Conservation (phyloP, 192 early-diverging fungal genomes). For the Coemansia sp. region DNA sequence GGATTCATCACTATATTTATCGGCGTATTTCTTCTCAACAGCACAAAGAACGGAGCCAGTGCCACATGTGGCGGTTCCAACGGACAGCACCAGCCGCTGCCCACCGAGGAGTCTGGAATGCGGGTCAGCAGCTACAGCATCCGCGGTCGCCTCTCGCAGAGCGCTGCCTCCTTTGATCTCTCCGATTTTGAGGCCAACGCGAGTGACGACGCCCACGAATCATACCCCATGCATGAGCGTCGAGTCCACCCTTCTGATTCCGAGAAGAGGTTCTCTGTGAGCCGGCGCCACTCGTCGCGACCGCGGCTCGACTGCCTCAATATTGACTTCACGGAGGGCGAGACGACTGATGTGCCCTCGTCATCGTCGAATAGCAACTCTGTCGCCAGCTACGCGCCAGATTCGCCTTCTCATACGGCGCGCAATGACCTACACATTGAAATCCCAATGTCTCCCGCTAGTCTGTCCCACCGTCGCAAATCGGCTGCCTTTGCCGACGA, state of each 20-base stretch:
- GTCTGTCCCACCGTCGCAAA: slow-evolving; percentile 28
- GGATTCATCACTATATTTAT: slow-evolving; percentile 93
- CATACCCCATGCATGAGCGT: slow-evolving; percentile 52
- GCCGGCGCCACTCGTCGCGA: slow-evolving; percentile 22
- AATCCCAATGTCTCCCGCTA: slow-evolving; percentile 40
- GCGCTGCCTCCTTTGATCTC: slow-evolving; percentile 34
- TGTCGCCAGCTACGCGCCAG: slow-evolving; percentile 28
- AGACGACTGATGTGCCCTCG: slow-evolving; percentile 41
- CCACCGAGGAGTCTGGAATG: slow-evolving; percentile 47
- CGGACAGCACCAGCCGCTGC: slow-evolving; percentile 47
- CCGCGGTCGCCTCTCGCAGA: slow-evolving; percentile 21
- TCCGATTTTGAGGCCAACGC: slow-evolving; percentile 43
- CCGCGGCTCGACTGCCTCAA: slow-evolving; percentile 12
- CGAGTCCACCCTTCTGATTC: slow-evolving; percentile 23
- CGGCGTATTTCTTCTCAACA: slow-evolving; percentile 85
- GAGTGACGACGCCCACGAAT: slow-evolving; percentile 29
- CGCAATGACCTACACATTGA: slow-evolving; percentile 41
- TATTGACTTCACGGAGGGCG: slow-evolving; percentile 27
- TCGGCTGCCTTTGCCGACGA: slow-evolving; percentile 9
- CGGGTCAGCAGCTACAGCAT: slow-evolving; percentile 30
- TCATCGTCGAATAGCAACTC: slow-evolving; percentile 45
- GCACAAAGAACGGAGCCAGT: slow-evolving; percentile 34
- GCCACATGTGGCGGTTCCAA: slow-evolving; percentile 3
- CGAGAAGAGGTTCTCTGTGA: slow-evolving; percentile 37
- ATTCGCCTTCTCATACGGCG: slow-evolving; percentile 21